These are phyloP conservation scores for Chenopodium album DNA, from an alignment of 148 eudicot species.

Conservation along the genomic window DNA sequence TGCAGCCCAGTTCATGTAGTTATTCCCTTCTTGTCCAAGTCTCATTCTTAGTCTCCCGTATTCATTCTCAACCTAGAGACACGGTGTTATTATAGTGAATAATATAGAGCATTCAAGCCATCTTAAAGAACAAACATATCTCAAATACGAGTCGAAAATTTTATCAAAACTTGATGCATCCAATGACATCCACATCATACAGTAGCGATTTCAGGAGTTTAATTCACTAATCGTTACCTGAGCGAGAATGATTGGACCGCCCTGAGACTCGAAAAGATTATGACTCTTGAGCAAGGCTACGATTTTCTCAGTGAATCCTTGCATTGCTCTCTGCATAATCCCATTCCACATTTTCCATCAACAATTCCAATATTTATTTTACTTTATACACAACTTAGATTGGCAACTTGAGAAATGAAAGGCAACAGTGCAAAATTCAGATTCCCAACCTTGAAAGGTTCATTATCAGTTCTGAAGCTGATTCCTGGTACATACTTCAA, in stretches of 20 bases:
- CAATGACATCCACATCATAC: not conserved
- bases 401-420: not conserved
- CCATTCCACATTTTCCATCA: conserved; percentile 9
- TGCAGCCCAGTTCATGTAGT: conserved; percentile 93
- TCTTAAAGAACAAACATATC: not conserved
- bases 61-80: conserved; percentile 80
- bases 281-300: conserved; percentile 76
- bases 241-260: conserved; percentile 87
- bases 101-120: not conserved
- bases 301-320: conserved; percentile 72
- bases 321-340: conserved; percentile 65
- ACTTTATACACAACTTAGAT: not conserved
- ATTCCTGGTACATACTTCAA: conserved; percentile 89
- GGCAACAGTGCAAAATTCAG: not conserved
- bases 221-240: conserved; percentile 46
- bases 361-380: not conserved
- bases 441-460: conserved; percentile 74
- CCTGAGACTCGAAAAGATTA: conserved; percentile 75
- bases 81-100: no score
- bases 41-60: conserved; percentile 51
- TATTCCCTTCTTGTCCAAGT: conserved; percentile 60
- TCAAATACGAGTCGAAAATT: not conserved
- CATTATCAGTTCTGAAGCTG: conserved; percentile 88
- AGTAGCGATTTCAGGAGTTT: not conserved
- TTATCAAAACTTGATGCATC: not conserved